Percentiles rank a stretch among this genome's conserved stretches.
phyloP scores from a whole-genome alignment of 2,329 filamentous ascomycete genomes.

The Nemania sp. region DNA sequence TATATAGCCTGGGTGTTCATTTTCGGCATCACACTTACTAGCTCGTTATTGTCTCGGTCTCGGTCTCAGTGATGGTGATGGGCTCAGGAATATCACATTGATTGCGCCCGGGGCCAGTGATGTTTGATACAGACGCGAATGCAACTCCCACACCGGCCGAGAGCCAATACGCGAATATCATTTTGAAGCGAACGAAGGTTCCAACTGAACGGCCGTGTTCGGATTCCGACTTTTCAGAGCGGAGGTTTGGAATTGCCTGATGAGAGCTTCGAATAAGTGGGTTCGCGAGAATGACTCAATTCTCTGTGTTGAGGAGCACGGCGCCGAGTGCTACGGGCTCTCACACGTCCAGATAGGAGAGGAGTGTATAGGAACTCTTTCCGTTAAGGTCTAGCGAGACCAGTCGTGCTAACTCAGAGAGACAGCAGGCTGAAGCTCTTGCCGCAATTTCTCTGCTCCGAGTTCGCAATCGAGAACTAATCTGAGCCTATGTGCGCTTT shows the following conservation, averaged over 20 bases:
- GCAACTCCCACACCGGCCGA: slow-evolving; percentile 32
- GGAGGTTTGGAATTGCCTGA: slow-evolving; percentile 3
- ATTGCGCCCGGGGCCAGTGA: slow-evolving; percentile 27
- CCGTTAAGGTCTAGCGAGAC: background rate
- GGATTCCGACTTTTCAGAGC: background rate
- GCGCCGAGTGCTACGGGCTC: too few species aligned
- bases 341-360: background rate
- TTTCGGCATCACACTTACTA: slow-evolving; percentile 23
- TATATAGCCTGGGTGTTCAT: slow-evolving; percentile 15
- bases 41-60: slow-evolving; percentile 31
- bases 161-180: slow-evolving; percentile 32
- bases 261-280: slow-evolving; percentile 5
- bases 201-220: background rate
- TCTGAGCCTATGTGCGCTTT: background rate
- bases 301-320: background rate
- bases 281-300: slow-evolving; percentile 3
- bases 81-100: slow-evolving; percentile 18
- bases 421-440: background rate
- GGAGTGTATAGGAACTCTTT: background rate
- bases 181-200: slow-evolving; percentile 24
- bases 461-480: slow-evolving; percentile 6
- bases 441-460: background rate
- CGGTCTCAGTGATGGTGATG: slow-evolving; percentile 32
- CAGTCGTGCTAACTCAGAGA: slow-evolving; percentile 2
- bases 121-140: slow-evolving; percentile 27